These are phyloP conservation scores for Isabelozyma gotoi DNA, from an alignment of 805 yeast genomes.

Conservation along the genomic window DNA sequence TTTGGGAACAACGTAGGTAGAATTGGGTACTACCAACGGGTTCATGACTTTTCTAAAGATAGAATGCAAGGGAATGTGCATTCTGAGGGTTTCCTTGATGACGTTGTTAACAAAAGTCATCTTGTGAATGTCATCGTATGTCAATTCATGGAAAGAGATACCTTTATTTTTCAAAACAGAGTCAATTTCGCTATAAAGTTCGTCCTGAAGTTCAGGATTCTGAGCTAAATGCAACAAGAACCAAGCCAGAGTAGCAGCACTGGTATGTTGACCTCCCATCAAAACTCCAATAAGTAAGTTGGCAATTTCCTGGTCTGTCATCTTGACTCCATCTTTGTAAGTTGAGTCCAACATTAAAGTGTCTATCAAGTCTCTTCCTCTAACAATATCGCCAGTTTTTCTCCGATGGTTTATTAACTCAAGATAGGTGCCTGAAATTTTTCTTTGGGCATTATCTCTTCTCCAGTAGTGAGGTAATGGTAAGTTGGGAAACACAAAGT, in stretches of 20 bases:
- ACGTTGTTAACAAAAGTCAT: constrained; percentile 81
- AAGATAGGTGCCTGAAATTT: constrained; percentile 79
- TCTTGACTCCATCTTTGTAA: constrained; percentile 88
- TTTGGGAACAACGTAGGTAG: constrained; percentile 77
- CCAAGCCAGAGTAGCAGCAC: constrained; percentile 97
- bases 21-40: constrained; percentile 76
- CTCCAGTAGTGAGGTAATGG: constrained; percentile 83
- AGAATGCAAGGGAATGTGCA: constrained; percentile 96
- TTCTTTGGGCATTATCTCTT: constrained; percentile 86
- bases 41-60: constrained; percentile 87
- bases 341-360: constrained; percentile 76
- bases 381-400: constrained; percentile 63
- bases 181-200: constrained; percentile 72
- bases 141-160: constrained; percentile 48
- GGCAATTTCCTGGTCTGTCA: constrained; percentile 96
- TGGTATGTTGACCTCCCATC: constrained; percentile 99
- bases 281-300: constrained; percentile 90
- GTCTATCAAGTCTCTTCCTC: constrained; percentile 86
- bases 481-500: constrained; percentile 91
- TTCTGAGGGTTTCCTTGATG: constrained; percentile 89
- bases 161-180: constrained; percentile 55
- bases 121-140: constrained; percentile 79
- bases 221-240: constrained; percentile 86
- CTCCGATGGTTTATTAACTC: constrained; percentile 75
- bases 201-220: constrained; percentile 81